Evolutionary conservation across 192 early-diverging fungal species (phyloP).

Genomic region (Entomortierella parvispora): DNA sequence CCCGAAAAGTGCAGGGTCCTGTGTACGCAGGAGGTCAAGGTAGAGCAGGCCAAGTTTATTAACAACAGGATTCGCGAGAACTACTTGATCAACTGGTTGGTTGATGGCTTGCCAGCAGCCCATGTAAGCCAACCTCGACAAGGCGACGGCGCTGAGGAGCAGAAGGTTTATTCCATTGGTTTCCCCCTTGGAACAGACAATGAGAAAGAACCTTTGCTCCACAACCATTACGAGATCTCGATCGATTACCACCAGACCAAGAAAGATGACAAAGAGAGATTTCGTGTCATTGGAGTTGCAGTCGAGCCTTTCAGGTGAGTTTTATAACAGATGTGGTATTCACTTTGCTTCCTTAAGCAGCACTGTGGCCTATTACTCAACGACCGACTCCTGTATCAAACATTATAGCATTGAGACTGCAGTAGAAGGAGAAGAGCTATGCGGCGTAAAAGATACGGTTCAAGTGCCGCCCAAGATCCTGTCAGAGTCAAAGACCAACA

Average conservation of each 20-base stretch:
- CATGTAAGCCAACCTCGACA: conserved; percentile 61
- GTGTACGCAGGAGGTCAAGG: conserved; percentile 70
- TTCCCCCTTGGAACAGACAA: conserved; percentile 75
- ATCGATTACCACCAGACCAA: conserved; percentile 83
- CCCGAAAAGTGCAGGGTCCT: conserved; percentile 68
- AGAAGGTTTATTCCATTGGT: conserved; percentile 78
- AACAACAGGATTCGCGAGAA: conserved; percentile 83
- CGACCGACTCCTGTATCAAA: not conserved
- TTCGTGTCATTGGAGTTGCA: conserved; percentile 90
- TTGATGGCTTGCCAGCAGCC: conserved; percentile 89
- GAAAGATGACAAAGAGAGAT: conserved; percentile 60
- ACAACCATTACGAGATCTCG: conserved; percentile 93
- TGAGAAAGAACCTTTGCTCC: conserved; percentile 56
- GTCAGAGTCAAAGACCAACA: conserved; percentile 20
- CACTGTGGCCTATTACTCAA: not conserved
- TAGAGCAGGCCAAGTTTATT: conserved; percentile 86
- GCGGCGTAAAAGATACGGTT: conserved; percentile 3
- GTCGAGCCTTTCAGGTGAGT: conserved; percentile 74
- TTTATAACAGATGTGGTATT: not conserved
- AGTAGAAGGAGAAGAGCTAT: not conserved
- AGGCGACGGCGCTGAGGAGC: conserved; percentile 58
- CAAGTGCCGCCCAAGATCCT: conserved; percentile 5
- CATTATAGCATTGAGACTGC: conserved; percentile 16
- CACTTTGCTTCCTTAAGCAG: not conserved
- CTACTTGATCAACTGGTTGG: conserved; percentile 85